phyloP scores from a whole-genome alignment of 2,329 filamentous ascomycete genomes.

The Aspergillus persii region DNA sequence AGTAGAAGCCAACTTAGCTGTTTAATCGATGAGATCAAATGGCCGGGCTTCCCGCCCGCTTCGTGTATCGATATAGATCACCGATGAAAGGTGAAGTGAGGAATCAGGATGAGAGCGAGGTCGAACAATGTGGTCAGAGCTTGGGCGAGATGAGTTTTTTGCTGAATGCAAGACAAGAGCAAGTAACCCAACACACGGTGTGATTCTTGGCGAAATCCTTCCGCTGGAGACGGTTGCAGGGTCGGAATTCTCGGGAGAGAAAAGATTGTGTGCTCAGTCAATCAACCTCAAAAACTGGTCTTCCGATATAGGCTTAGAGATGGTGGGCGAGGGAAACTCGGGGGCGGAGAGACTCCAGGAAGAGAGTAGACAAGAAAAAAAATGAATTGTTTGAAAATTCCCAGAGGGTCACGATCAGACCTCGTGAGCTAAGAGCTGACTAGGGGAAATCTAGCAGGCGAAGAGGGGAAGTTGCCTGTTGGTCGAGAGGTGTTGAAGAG shows the following conservation, averaged over 20 bases:
- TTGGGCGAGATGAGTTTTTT: not conserved
- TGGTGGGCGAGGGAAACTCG: not conserved
- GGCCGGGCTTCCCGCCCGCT: constrained; percentile 37
- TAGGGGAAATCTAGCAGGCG: not conserved
- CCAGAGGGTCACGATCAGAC: not conserved
- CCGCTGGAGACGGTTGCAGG: not conserved
- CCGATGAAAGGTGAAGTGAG: not conserved
- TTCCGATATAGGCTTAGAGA: not conserved
- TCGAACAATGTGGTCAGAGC: not conserved
- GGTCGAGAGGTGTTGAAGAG: not conserved
- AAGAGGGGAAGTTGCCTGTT: not conserved
- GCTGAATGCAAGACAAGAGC: not conserved
- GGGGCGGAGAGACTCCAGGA: not conserved
- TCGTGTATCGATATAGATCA: constrained; percentile 17
- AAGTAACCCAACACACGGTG: not conserved
- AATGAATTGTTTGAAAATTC: not conserved
- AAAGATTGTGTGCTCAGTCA: not conserved
- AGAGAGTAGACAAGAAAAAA: not conserved
- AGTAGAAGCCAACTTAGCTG: not conserved
- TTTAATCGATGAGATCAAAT: constrained; percentile 5
- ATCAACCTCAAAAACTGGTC: not conserved
- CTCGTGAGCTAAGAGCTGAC: not conserved
- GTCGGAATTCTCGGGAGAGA: not conserved
- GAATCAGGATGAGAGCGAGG: not conserved
- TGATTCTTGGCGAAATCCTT: not conserved